A percentile compares a stretch with the other conserved stretches of the same genome.
Evolutionary conservation across 768 basidiomycete genomes (phyloP).

Genomic region (Suillus brevipes): DNA sequence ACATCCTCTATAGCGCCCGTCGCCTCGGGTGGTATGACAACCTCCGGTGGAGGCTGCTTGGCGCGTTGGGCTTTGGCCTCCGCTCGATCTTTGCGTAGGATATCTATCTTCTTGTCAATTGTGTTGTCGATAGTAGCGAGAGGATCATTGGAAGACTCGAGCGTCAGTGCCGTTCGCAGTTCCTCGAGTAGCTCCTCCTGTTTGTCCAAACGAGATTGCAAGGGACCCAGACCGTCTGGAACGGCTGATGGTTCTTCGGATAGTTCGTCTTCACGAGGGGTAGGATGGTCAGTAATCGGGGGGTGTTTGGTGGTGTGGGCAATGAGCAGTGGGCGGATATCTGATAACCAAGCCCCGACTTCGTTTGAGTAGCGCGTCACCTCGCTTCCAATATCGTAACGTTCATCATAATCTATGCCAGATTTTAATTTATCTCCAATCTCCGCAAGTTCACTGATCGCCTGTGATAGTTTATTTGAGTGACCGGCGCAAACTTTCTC

Average conservation of each 20-base stretch:
- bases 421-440: slow-evolving; percentile 25
- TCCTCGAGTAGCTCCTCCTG: slow-evolving; percentile 34
- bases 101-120: slow-evolving; percentile 19
- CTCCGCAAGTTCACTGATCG: slow-evolving; percentile 24
- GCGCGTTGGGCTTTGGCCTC: slow-evolving; percentile 20
- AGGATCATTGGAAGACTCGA: slow-evolving; percentile 22
- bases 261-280: not conserved
- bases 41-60: slow-evolving; percentile 17
- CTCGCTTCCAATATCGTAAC: slow-evolving; percentile 27
- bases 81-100: slow-evolving; percentile 23
- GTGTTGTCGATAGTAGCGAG: slow-evolving; percentile 20
- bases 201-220: slow-evolving; percentile 21
- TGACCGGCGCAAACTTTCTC: slow-evolving; percentile 28
- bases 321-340: slow-evolving; percentile 28
- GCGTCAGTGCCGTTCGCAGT: slow-evolving; percentile 30
- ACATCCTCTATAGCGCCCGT: slow-evolving; percentile 20
- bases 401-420: slow-evolving; percentile 28
- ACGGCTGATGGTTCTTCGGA: not conserved
- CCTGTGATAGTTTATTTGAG: slow-evolving; percentile 24
- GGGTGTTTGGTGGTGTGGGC: slow-evolving; percentile 13
- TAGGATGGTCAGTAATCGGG: slow-evolving; percentile 3
- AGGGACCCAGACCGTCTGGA: slow-evolving; percentile 8
- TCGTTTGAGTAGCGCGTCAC: slow-evolving; percentile 22
- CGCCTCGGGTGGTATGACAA: slow-evolving; percentile 21
- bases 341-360: slow-evolving; percentile 26